Conservation (phyloP, 768 basidiomycete genomes). For the Boletus rufocinnamomeus region DNA sequence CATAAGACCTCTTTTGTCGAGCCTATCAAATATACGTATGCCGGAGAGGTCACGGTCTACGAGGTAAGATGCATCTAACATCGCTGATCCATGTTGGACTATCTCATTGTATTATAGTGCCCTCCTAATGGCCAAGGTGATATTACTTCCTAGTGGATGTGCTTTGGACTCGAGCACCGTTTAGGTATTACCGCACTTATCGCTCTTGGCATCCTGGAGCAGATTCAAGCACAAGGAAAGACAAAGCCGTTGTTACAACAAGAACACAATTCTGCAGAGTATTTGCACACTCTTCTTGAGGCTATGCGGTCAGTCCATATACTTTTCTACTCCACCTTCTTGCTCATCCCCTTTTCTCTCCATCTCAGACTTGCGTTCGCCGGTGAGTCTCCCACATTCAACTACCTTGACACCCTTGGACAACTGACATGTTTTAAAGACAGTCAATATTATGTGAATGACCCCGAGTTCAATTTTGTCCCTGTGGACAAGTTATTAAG, state of each 20-base stretch:
- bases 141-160: neutral
- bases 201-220: slow-evolving; percentile 91
- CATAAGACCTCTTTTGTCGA: slow-evolving; percentile 80
- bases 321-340: neutral
- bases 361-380: slow-evolving; percentile 65
- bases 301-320: slow-evolving; percentile 61
- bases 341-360: slow-evolving; percentile 3
- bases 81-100: neutral
- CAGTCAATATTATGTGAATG: slow-evolving; percentile 87
- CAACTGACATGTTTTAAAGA: slow-evolving; percentile 45
- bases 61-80: slow-evolving; percentile 56
- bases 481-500: slow-evolving; percentile 84
- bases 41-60: slow-evolving; percentile 81
- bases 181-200: slow-evolving; percentile 87
- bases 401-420: neutral
- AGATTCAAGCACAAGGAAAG: slow-evolving; percentile 72
- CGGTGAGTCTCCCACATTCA: slow-evolving; percentile 45
- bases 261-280: slow-evolving; percentile 90
- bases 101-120: slow-evolving; percentile 50
- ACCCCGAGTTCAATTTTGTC: slow-evolving; percentile 76
- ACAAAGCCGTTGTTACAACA: slow-evolving; percentile 70
- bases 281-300: slow-evolving; percentile 86
- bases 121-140: slow-evolving; percentile 94
- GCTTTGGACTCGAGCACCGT: neutral
- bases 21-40: slow-evolving; percentile 91